Evolutionary conservation across 805 yeast species (phyloP).

Genomic region (Clavispora fructus): DNA sequence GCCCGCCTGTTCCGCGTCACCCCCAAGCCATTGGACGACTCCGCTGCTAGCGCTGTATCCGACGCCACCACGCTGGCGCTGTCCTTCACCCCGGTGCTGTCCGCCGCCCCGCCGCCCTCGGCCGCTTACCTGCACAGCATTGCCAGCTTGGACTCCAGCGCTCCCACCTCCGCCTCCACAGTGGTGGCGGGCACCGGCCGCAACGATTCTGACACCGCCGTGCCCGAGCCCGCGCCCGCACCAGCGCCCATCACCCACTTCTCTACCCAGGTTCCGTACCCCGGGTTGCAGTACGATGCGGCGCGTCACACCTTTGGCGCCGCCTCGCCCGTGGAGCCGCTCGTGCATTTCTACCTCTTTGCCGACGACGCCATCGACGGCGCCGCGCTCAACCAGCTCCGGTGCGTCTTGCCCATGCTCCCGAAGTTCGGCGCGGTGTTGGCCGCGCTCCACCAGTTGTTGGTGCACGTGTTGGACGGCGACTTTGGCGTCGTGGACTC

Average conservation of each 20-base stretch:
- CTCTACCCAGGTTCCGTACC: conserved; percentile 29
- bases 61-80: background rate
- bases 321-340: conserved; percentile 61
- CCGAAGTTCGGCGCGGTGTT: conserved; percentile 29
- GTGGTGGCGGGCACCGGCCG: conserved; percentile 7
- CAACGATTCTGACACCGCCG: conserved; percentile 17
- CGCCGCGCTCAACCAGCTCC: conserved; percentile 11
- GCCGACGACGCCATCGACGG: conserved; percentile 9
- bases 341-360: conserved; percentile 66
- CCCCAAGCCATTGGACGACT: background rate
- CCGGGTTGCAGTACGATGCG: conserved; percentile 40
- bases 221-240: conserved; percentile 12
- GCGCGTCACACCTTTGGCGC: conserved; percentile 30
- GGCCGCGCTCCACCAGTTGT: conserved; percentile 13
- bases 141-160: background rate
- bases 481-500: conserved; percentile 19
- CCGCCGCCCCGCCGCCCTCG: no score
- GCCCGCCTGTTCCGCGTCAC: conserved; percentile 12
- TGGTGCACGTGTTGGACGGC: conserved; percentile 20
- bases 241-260: conserved; percentile 18
- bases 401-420: conserved; percentile 29
- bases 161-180: background rate
- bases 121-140: background rate
- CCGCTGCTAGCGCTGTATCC: background rate
- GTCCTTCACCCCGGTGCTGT: no score